These are phyloP conservation scores for Malassezia yamatoensis DNA, from an alignment of 1,284 basidiomycete genomes.

Conservation along the genomic window DNA sequence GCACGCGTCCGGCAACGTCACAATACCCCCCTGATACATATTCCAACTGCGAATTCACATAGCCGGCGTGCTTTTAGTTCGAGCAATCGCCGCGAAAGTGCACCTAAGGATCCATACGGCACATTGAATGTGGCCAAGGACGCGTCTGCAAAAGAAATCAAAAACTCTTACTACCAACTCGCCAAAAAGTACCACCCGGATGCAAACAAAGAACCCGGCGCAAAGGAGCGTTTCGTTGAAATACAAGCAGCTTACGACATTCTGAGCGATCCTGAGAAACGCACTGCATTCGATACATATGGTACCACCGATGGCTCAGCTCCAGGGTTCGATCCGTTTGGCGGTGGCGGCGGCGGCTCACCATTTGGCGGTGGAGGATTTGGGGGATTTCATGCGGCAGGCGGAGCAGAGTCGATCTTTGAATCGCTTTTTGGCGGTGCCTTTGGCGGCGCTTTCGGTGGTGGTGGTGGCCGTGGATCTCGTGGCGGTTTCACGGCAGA, in stretches of 20 bases:
- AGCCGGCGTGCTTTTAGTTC: constrained; percentile 4
- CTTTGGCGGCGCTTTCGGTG: constrained; percentile 55
- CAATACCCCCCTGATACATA: background rate
- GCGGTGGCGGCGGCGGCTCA: constrained; percentile 51
- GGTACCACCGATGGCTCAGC: constrained; percentile 65
- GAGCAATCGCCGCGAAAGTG: constrained; percentile 4
- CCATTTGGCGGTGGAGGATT: constrained; percentile 54
- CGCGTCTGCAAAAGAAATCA: constrained; percentile 77
- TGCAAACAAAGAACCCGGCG: constrained; percentile 81
- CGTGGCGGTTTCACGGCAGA: constrained; percentile 49
- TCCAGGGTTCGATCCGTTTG: constrained; percentile 72
- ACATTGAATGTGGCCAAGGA: constrained; percentile 78
- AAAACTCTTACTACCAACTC: constrained; percentile 95
- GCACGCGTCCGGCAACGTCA: background rate
- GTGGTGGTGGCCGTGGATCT: constrained; percentile 41
- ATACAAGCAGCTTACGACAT: constrained; percentile 94
- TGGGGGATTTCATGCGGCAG: constrained; percentile 52
- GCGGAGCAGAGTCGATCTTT: constrained; percentile 56
- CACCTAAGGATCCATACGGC: constrained; percentile 77
- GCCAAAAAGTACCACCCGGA: constrained; percentile 98
- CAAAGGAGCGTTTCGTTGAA: constrained; percentile 87
- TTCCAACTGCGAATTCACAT: background rate
- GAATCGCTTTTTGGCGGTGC: constrained; percentile 69
- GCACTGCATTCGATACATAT: constrained; percentile 83
- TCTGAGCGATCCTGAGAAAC: constrained; percentile 75